These are phyloP conservation scores for Thielaviopsis populi DNA, from an alignment of 2,329 filamentous ascomycete species.

Conservation along the genomic window DNA sequence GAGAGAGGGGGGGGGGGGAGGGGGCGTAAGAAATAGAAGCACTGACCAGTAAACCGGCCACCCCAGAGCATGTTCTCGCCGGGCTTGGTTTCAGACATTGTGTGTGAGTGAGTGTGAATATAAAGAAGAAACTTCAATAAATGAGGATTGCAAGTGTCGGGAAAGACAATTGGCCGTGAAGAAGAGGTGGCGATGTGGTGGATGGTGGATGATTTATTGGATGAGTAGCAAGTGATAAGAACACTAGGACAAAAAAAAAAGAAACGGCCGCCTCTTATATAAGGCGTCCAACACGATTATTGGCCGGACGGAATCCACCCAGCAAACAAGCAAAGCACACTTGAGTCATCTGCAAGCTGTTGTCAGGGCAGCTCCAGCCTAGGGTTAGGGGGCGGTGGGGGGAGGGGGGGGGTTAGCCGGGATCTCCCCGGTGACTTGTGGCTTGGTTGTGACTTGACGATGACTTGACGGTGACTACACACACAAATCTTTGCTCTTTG, in stretches of 20 bases:
- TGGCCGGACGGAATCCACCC: neutral
- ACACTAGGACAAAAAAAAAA: neutral
- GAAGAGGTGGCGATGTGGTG: neutral
- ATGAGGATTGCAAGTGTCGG: neutral
- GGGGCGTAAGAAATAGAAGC: constrained; percentile 4
- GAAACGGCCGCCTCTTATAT: neutral
- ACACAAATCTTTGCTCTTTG: too few species aligned
- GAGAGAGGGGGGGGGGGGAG: neutral
- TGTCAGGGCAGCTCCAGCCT: neutral
- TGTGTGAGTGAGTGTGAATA: constrained; percentile 8
- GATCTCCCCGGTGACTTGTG: neutral
- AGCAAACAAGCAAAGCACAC: neutral
- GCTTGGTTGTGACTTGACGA: neutral
- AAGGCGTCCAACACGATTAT: neutral
- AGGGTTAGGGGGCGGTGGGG: neutral
- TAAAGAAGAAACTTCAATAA: neutral
- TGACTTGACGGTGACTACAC: neutral
- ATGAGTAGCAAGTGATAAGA: neutral
- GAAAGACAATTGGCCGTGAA: neutral
- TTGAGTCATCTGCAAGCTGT: neutral
- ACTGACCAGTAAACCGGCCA: constrained; percentile 36
- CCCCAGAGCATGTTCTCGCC: constrained; percentile 29
- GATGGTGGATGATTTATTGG: neutral
- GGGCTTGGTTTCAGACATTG: constrained; percentile 23
- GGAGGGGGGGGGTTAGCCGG: neutral